Base-by-base conservation (phyloP, 768 basidiomycete genomes). In the Porpolomopsis calyptriformis region DNA sequence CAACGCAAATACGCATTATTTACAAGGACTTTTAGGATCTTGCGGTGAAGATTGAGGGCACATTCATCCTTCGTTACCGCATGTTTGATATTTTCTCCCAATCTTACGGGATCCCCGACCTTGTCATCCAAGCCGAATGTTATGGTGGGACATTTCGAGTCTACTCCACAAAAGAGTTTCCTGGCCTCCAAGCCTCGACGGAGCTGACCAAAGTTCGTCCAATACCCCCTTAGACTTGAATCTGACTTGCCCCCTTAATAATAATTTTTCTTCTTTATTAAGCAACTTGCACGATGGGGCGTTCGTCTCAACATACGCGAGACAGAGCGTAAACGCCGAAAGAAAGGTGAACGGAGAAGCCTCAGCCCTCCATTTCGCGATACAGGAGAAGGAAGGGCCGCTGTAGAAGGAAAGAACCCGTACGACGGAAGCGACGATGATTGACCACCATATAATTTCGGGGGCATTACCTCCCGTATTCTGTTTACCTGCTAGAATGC, bases 141-240 rank as follows among this genome's bases (percentile, higher is more conserved):
- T 82, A 76, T 52, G 79, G 82, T 3, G 77, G 77, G 0, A 51
- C 65, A 2, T 83, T 85, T 57, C 74, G 70, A 19, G 74, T 85
- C 0, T 83, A 78, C 55, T 79, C 80, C 8, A 82, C 82, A 0
- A 84, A 84, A 53, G 76, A 80, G 47, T 83, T 84, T 50, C 81
- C 82, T 3, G 78, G 82, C 2, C 61, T 85, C 12, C 71, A 71
- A 36, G 72, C 78, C 4, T 82, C 80, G 2, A 84, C 81, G 0
- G 75, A 77, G 25, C 63, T 83, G 29, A 83, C 81, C 6, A 82
- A 79, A 71, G 82, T 79, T 19, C 22, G 45, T 11, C 22, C 24
- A 3, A 22, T 23, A 25, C n/a, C 22, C 18, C 14, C 5, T 39
- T 24, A 4, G 20, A 18, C 20, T 39, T 19, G n/a, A 18, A 12